Base-by-base conservation (phyloP, 345 rosid genomes). In the Theobroma cacao region DNA sequence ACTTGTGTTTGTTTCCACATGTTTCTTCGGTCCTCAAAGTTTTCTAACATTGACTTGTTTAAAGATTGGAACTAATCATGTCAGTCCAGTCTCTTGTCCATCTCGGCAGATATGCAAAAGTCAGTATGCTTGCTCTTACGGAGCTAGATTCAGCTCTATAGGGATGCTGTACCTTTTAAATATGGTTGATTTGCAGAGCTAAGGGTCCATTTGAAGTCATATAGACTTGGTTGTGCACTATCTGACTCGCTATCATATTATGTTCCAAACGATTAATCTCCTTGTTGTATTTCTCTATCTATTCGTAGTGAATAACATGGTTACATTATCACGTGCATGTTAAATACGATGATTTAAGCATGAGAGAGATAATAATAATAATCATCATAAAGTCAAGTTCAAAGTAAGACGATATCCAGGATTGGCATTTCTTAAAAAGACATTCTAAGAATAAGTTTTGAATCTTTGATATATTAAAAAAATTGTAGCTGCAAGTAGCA, bases 1-100 rank as follows among this genome's bases (percentile, higher is more conserved):
- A 89, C 87, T 81, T 75, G 81, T 84, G 80, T 31, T 76, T 75
- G 80, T 58, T 80, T 70, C 45, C 14, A 13, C 31, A 15, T 72
- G 62, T 75, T 80, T 64, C 76, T 75, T 22, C 66, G 26, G 74
- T 70, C 43, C 41, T 77, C 62, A 75, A 72, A 68, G 58, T 64
- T 68, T 62, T 79, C 74, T 81, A 84, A 78, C 82, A 59, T 77
- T 24, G 20, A n/a, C 60, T 34, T 10, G 61, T 66, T 56, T 70
- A 50, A 66, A 73, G 71, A 47, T 53, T 17, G 68, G 73, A 68
- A 43, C 41, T 36, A 38, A 53, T 79, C 38, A 52, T 41, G 47
- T 66, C 38, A 59, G 78, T 77, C 79, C 78, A 66, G 60, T 79
- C 74, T 69, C 61, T 38, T 66, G 64, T 72, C 62, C 71, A 48